Base-by-base conservation (phyloP, 164 flowering plant genomes). In the Stephania yunnanensis region DNA sequence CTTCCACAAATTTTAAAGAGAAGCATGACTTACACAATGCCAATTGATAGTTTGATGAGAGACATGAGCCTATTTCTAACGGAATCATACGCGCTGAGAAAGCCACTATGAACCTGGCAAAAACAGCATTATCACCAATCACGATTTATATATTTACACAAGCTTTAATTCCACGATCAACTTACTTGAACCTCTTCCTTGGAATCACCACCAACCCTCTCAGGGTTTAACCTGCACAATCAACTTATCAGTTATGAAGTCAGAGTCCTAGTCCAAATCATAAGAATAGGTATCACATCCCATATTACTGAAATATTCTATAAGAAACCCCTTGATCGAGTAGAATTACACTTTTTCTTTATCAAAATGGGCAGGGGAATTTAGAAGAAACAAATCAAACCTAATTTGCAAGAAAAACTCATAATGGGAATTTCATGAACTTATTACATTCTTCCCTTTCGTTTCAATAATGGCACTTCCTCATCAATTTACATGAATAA, bases 21-120 rank as follows among this genome's bases (percentile, higher is more conserved):
- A 69, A 68, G 53, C 13, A 69, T 9, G 20, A 79, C 92, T 90
- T 89, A 93, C 99, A 12, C 71, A 76, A 75, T 86, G 53, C 89
- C 92, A 73, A 90, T 85, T 46, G 92, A 84, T 73, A 85, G 65
- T 83, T 88, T 89, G 36, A 95, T 82, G 73, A 93, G 90, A 72
- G 91, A 85, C 72, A 91, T 80, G 71, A 95, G 88, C 82, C 91
- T 88, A 50, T 86, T 91, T 83, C 92, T 81, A 70, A 93, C 95
- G 44, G 99, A 95, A 86, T 95, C 99, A 85, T 93, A 95, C 66
- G 97, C 99, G 72, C 91, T 87, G 79, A 95, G 73, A 76, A 95
- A 95, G 46, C 99, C 99, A 85, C 93, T 89, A 76, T 95, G 99
- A 80, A 93, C 98, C 99, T 93, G 89, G 73, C 69, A 75, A 75